Base-by-base conservation (phyloP, 2,329 filamentous ascomycete genomes). In the Pleomassaria siparia region DNA sequence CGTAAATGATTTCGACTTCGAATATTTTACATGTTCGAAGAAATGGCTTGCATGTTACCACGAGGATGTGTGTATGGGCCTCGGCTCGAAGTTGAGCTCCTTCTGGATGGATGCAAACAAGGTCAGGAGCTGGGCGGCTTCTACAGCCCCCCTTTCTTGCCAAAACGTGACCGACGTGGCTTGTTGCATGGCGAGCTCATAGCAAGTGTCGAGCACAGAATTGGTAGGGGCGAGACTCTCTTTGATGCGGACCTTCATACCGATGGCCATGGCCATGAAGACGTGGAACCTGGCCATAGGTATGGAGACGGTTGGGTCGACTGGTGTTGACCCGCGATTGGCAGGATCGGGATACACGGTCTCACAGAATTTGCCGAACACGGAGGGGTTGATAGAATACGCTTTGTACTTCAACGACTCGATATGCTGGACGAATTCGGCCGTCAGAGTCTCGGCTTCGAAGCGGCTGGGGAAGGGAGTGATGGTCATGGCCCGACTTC, bases 131-230 rank as follows among this genome's bases (percentile, higher is more conserved):
- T 68, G 58, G 3, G 62, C 56, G 6, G 66, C 67, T 44, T 70
- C 67, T 2, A 67, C 42, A 1, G 60, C 65, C 0, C 65, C 65
- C 2, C 49, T 51, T 39, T 69, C 67, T 39, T 67, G 61, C 67
- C 67, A 70, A 26, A 70, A 70, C 1, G 59, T 62, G 1, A 65
- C 54, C 0, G 51, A 41, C 1, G 58, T 41, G 1, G 65, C 51
- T 47, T 69, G 66, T 41, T 66, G 67, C 64, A 70, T 67, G 1
- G 67, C 65, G 0, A 70, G 56, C 10, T 66, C 63, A 26, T 69
- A 70, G 51, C 67, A 70, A 0, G 60, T 64, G 32, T 69, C 62
- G 10, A 70, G 63, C 10, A 70, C 47, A 0, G 65, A 53, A 30
- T 69, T 69, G 5, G 65, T 64, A 21, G 47, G 56, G 45, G 69